phyloP scores from a whole-genome alignment of 768 basidiomycete species.

The Fomitopsis serialis region DNA sequence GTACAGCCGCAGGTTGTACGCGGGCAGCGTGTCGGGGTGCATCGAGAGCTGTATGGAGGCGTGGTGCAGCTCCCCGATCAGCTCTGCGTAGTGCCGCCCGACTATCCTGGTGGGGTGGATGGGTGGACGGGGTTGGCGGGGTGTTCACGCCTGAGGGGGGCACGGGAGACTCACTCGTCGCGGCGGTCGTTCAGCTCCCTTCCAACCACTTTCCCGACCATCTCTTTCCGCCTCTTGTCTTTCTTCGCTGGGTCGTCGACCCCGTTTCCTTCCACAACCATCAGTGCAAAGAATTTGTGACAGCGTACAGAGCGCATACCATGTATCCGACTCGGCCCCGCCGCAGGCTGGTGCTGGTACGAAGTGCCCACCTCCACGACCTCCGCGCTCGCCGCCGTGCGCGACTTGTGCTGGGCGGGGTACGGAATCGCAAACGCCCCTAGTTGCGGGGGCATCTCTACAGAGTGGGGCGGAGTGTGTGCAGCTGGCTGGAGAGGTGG shows the following conservation, averaged over 20 bases:
- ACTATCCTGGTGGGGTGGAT: constrained; percentile 31
- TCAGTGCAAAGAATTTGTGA: no score
- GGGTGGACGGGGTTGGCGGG: not conserved
- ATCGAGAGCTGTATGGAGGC: constrained; percentile 59
- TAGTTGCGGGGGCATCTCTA: constrained; percentile 59
- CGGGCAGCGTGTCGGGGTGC: constrained; percentile 57
- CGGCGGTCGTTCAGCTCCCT: constrained; percentile 72
- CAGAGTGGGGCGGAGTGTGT: not conserved
- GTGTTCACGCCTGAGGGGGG: not conserved
- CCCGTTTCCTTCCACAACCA: not conserved
- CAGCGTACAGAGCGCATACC: constrained; percentile 19
- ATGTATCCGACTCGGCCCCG: constrained; percentile 39
- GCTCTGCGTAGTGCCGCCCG: constrained; percentile 54
- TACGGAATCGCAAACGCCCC: constrained; percentile 63
- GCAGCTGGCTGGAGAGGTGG: not conserved
- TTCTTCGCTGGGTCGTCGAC: constrained; percentile 46
- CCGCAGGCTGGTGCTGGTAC: constrained; percentile 33
- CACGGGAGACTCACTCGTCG: constrained; percentile 54
- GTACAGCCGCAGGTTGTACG: constrained; percentile 69
- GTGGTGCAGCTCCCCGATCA: constrained; percentile 52
- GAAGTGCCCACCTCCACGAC: constrained; percentile 26
- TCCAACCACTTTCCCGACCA: constrained; percentile 62
- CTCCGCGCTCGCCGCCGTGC: constrained; percentile 26
- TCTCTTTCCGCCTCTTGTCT: constrained; percentile 65
- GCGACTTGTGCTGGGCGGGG: constrained; percentile 40